Base-by-base conservation (phyloP, 129 eudicot genomes). In the Pittosporum tobira region DNA sequence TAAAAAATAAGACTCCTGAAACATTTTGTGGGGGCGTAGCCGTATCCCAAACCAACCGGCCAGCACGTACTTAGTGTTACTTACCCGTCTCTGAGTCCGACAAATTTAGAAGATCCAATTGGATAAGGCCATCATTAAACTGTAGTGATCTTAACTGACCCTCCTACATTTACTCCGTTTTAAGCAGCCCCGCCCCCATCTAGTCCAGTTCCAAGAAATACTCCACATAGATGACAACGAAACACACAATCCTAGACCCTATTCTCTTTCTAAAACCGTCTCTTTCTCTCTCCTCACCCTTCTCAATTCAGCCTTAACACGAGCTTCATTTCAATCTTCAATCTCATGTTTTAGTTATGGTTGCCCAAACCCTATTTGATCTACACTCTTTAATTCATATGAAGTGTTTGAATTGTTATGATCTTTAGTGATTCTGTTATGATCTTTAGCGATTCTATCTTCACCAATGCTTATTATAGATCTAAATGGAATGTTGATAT, bases 401-500 rank as follows among this genome's bases (percentile, higher is more conserved):
- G 5, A 37, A 58, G 48, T 38, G 19, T 6, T 22, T 58, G 13
- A 12, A 43, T 44, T n/a, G n/a, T n/a, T 5, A 5, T 45, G 28
- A 23, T 51, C 23, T 37, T 15, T 51, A 31, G 18, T 51, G 69
- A 24, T 23, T 45, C n/a, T n/a, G n/a, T n/a, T 5, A 5, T 45
- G 28, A 23, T 51, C 23, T 37, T 15, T 51, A 31, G 18, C 37
- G 69, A 24, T 23, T 3, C 4, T 5, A 38, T 36, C 38, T 37
- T 6, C 68, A 48, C 38, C 37, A 4, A 10, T 59, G 3, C 30
- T 46, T 47, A n/a, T n/a, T 26, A 37, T 47, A 69, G 72, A 69
- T 75, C 80, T 64, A 57, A 29, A 23, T 37, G 34, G 56, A 48
- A 42, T 23, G 36, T 52, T 74, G 47, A 42, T 46, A 21, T 62